Conservation (phyloP, 345 rosid species). For the Lepidium aucheri region DNA sequence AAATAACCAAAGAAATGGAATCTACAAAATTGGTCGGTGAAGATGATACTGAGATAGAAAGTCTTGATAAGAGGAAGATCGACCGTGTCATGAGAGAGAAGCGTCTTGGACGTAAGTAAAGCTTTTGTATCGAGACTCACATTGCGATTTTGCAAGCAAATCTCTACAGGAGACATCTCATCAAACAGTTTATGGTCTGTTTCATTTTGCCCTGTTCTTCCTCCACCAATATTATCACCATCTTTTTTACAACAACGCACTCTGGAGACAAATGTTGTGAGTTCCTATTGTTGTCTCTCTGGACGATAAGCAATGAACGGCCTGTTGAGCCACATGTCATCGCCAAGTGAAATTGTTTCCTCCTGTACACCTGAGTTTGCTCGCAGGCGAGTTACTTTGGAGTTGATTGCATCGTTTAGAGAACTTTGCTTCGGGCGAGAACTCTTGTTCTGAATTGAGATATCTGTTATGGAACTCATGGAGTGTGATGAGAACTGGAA, state of each 20-base stretch:
- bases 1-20: background rate
- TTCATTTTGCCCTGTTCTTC: slow-evolving; percentile 19
- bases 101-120: slow-evolving; percentile 27
- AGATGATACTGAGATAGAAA: slow-evolving; percentile 24
- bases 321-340: slow-evolving; percentile 34
- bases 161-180: slow-evolving; percentile 46
- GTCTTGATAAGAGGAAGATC: slow-evolving; percentile 32
- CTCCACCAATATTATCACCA: background rate
- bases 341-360: slow-evolving; percentile 20
- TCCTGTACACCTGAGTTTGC: slow-evolving; percentile 14
- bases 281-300: slow-evolving; percentile 4
- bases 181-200: slow-evolving; percentile 39
- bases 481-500: slow-evolving; percentile 42
- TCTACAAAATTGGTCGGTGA: background rate
- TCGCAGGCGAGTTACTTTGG: slow-evolving; percentile 37
- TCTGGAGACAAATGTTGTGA: slow-evolving; percentile 35
- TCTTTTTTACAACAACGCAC: slow-evolving; percentile 27
- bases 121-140: slow-evolving; percentile 25
- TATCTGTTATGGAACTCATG: slow-evolving; percentile 39
- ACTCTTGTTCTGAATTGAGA: slow-evolving; percentile 27
- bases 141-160: slow-evolving; percentile 32
- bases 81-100: slow-evolving; percentile 35
- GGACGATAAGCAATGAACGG: slow-evolving; percentile 34
- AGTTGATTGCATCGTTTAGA: slow-evolving; percentile 32
- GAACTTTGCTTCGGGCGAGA: slow-evolving; percentile 41